Percentiles rank a stretch among this genome's conserved stretches.
Evolutionary conservation across 1,139 yeast species (phyloP).

Genomic region (Nakaseomyces kungkrabaensis): DNA sequence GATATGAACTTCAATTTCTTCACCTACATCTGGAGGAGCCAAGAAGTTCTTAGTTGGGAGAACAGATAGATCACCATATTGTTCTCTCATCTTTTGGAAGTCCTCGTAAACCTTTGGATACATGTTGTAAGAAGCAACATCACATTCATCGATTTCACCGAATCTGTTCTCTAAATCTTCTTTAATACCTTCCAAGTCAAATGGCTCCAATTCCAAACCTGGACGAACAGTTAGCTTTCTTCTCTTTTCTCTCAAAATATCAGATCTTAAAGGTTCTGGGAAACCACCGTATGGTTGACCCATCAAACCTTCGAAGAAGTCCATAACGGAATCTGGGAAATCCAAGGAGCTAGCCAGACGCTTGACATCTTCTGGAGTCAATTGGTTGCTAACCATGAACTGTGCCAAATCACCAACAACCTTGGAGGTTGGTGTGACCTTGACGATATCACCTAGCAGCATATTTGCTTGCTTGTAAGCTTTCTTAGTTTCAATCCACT

Average conservation of each 20-base stretch:
- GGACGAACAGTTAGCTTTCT: slow-evolving; percentile 84
- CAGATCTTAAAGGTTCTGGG: slow-evolving; percentile 96
- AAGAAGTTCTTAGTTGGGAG: slow-evolving; percentile 87
- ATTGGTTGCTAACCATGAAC: slow-evolving; percentile 93
- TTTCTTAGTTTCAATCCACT: slow-evolving; percentile 91
- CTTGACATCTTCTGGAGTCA: slow-evolving; percentile 72
- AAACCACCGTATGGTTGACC: slow-evolving; percentile 99
- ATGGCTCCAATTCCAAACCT: slow-evolving; percentile 77
- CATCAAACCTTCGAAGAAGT: slow-evolving; percentile 97
- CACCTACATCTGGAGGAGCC: slow-evolving; percentile 77
- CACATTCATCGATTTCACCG: slow-evolving; percentile 61
- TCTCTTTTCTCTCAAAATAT: slow-evolving; percentile 81
- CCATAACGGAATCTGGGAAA: slow-evolving; percentile 96
- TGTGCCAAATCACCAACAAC: slow-evolving; percentile 99
- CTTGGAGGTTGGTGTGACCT: slow-evolving; percentile 97
- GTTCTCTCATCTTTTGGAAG: slow-evolving; percentile 61
- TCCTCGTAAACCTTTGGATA: slow-evolving; percentile 95
- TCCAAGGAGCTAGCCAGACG: slow-evolving; percentile 83
- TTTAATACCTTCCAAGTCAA: slow-evolving; percentile 61
- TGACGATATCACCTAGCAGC: slow-evolving; percentile 89
- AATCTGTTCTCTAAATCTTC: slow-evolving; percentile 63
- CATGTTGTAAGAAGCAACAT: slow-evolving; percentile 92
- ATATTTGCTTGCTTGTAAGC: slow-evolving; percentile 86
- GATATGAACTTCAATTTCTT: slow-evolving; percentile 80
- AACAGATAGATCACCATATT: slow-evolving; percentile 87